These are phyloP conservation scores for Cercospora berteroae DNA, from an alignment of 2,329 filamentous ascomycete species.

Conservation along the genomic window DNA sequence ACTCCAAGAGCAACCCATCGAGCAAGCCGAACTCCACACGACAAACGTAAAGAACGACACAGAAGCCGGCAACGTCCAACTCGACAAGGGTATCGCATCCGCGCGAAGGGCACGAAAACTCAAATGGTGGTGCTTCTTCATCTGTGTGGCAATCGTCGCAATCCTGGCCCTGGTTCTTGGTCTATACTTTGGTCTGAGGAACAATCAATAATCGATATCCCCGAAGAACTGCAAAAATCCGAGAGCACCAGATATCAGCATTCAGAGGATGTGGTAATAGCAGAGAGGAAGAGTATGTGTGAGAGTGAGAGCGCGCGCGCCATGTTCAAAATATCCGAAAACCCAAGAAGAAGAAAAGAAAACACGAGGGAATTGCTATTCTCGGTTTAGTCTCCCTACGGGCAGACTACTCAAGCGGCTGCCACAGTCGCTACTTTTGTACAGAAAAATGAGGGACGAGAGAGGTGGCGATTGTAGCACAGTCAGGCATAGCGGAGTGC, in stretches of 20 bases:
- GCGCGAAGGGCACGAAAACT: conserved; percentile 68
- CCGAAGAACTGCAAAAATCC: not conserved
- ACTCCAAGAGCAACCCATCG: conserved; percentile 65
- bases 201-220: conserved; percentile 13
- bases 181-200: conserved; percentile 46
- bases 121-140: conserved; percentile 76
- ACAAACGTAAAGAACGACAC: conserved; percentile 65
- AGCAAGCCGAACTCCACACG: conserved; percentile 63
- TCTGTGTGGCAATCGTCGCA: conserved; percentile 50
- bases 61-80: conserved; percentile 66
- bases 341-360: not conserved
- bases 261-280: not conserved
- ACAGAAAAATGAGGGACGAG: not conserved
- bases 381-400: not conserved
- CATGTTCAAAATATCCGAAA: not conserved
- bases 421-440: conserved; percentile 4
- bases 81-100: conserved; percentile 65
- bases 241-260: not conserved
- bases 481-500: not conserved
- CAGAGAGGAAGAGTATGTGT: not conserved
- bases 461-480: not conserved
- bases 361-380: not conserved
- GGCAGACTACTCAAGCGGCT: not conserved
- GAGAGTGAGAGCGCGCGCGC: not conserved
- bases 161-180: conserved; percentile 53